A percentile compares a stretch with the other conserved stretches of the same genome.
Evolutionary conservation across 2,329 filamentous ascomycete genomes (phyloP).

Genomic region (Trichoderma sp.): DNA sequence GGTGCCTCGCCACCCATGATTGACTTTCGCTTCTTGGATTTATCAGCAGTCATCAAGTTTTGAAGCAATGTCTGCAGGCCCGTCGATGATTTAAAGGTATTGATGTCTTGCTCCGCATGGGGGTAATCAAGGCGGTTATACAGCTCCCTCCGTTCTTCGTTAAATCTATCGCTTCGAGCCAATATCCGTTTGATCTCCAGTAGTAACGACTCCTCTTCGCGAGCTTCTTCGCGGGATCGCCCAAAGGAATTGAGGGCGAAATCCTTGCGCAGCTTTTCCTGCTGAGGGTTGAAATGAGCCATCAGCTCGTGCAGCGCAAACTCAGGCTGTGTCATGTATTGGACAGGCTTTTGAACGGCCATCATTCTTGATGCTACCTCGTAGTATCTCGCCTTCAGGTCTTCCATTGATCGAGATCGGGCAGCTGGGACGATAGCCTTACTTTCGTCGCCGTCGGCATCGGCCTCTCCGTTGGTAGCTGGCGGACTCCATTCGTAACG

Average conservation of each 20-base stretch:
- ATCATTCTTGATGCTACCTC: slow-evolving; percentile 81
- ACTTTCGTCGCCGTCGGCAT: slow-evolving; percentile 48
- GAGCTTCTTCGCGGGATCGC: slow-evolving; percentile 81
- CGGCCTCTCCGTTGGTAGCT: slow-evolving; percentile 48
- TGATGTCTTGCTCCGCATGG: slow-evolving; percentile 66
- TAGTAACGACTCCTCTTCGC: slow-evolving; percentile 87
- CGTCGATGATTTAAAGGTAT: slow-evolving; percentile 76
- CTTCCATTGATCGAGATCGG: slow-evolving; percentile 73
- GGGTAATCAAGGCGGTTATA: slow-evolving; percentile 87
- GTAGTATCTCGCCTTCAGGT: slow-evolving; percentile 91
- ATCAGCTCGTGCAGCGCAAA: slow-evolving; percentile 83
- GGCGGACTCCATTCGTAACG: slow-evolving; percentile 75
- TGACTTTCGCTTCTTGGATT: slow-evolving; percentile 83
- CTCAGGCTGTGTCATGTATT: slow-evolving; percentile 85
- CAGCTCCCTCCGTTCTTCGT: slow-evolving; percentile 83
- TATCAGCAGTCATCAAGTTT: slow-evolving; percentile 79
- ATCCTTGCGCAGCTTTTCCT: slow-evolving; percentile 79
- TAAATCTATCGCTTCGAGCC: slow-evolving; percentile 79
- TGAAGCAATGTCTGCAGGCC: slow-evolving; percentile 80
- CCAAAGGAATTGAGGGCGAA: slow-evolving; percentile 79
- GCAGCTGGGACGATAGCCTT: slow-evolving; percentile 57
- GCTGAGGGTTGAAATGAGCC: slow-evolving; percentile 78
- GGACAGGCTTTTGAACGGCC: slow-evolving; percentile 74
- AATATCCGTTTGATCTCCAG: slow-evolving; percentile 91
- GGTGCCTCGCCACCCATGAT: slow-evolving; percentile 60